phyloP scores from a whole-genome alignment of 2,329 filamentous ascomycete genomes.

The Metarhizium brunneum region DNA sequence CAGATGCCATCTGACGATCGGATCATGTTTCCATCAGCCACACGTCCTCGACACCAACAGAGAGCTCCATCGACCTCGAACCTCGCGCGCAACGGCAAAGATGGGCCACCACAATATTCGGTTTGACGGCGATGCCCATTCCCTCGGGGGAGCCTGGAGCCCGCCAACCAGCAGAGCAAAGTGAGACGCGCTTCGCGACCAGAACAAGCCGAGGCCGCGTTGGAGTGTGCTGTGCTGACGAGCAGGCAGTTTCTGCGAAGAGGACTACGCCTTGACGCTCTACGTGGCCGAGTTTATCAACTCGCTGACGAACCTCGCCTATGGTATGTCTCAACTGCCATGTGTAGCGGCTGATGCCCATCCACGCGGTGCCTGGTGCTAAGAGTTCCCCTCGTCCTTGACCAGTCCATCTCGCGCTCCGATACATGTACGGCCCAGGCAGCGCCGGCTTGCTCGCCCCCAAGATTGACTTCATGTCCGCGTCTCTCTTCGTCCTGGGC shows the following conservation, averaged over 20 bases:
- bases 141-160: slow-evolving; percentile 26
- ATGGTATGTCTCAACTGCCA: slow-evolving; percentile 31
- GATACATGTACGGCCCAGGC: slow-evolving; percentile 24
- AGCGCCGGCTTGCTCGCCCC: slow-evolving; percentile 21
- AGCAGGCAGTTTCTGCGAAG: slow-evolving; percentile 25
- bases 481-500: slow-evolving; percentile 31
- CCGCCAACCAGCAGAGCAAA: slow-evolving; percentile 30
- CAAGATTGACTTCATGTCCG: slow-evolving; percentile 30
- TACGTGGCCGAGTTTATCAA: slow-evolving; percentile 36
- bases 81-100: neutral
- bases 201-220: neutral
- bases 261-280: slow-evolving; percentile 39
- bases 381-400: slow-evolving; percentile 2
- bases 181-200: slow-evolving; percentile 10
- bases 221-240: slow-evolving; percentile 7
- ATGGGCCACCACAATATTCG: slow-evolving; percentile 28
- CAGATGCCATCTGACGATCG: no score
- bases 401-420: slow-evolving; percentile 32
- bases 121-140: slow-evolving; percentile 24
- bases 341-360: no score
- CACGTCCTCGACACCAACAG: no score
- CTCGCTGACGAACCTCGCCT: slow-evolving; percentile 30
- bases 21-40: no score
- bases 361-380: neutral
- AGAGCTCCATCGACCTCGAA: no score